Base-by-base conservation (phyloP, 2,329 filamentous ascomycete species). In the Fusarium multiceps region DNA sequence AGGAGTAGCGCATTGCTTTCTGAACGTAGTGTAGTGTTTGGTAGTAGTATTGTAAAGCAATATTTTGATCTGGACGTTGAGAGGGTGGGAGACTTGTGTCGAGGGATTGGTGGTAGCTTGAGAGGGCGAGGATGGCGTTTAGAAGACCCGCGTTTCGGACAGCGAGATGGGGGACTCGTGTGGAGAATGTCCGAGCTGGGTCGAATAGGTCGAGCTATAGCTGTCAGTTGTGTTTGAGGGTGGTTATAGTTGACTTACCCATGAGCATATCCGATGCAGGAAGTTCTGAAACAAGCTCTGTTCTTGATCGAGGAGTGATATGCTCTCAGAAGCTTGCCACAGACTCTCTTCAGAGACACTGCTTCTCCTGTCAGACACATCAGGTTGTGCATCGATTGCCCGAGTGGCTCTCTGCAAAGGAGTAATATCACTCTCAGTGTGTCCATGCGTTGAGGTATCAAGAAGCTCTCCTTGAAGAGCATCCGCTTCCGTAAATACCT, bases 1-100 rank as follows among this genome's bases (percentile, higher is more conserved):
- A 85, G 2, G 84, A 80, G 68, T 87, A 88, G 13, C 85, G 82
- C 76, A 90, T 84, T 1, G 88, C 87, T 37, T 85, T 84, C 51
- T 88, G 87, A 0, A 90, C 79, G 64, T 90, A 90, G 51, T 88
- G 86, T 0, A 90, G 78, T 0, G 88, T 89, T 72, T 90, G 87
- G 69, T 88, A 87, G 72, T 90, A 90, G 63, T 89, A 90, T 9
- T 78, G 79, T 42, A 83, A 69, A 3, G 76, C 76, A 10, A 75
- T 77, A 9, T 65, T 69, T 3, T 73, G 63, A 4, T 59, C 63
- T 0, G 62, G 66, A 4, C 66, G 46, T 2, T 61, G 51, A 3
- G 55, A 28, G 2, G 30, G 5, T 5, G 30, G 20, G 1, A 56
- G 47, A 3, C 41, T 59, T 42, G 53, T 48, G 12, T 72, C 59